phyloP scores from a whole-genome alignment of 441 rosid genomes.

The Populus tomentosa region DNA sequence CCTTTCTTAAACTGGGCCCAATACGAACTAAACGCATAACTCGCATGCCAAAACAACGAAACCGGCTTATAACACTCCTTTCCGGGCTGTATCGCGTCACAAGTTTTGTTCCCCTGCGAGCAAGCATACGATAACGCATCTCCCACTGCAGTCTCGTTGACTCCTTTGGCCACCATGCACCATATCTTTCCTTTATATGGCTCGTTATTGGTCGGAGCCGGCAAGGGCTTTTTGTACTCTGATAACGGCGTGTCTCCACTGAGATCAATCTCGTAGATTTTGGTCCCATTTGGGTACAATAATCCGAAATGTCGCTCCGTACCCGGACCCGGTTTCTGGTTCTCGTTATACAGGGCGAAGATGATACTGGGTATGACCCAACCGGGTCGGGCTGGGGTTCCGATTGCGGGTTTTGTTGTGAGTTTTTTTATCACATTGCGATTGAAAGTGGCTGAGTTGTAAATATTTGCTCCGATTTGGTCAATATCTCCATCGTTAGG shows the following conservation, averaged over 20 bases:
- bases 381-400: conserved; percentile 84
- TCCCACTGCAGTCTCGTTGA: conserved; percentile 46
- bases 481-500: conserved; percentile 76
- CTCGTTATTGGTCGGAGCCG: conserved; percentile 69
- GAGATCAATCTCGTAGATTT: conserved; percentile 59
- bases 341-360: conserved; percentile 84
- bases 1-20: conserved; percentile 64
- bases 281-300: conserved; percentile 58
- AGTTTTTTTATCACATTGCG: conserved; percentile 62
- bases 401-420: conserved; percentile 48
- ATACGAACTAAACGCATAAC: conserved; percentile 80
- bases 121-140: conserved; percentile 77
- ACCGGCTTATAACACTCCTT: conserved; percentile 50
- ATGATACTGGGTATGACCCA: conserved; percentile 49
- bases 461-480: conserved; percentile 77
- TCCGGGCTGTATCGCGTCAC: conserved; percentile 65
- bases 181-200: conserved; percentile 68
- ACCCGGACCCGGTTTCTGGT: conserved; percentile 77
- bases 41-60: conserved; percentile 60
- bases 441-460: conserved; percentile 83
- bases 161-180: conserved; percentile 73
- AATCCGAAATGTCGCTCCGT: conserved; percentile 92
- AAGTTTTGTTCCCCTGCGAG: conserved; percentile 84
- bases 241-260: conserved; percentile 49
- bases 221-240: conserved; percentile 41